phyloP scores from a whole-genome alignment of 768 basidiomycete species.

The Suillus luteus region DNA sequence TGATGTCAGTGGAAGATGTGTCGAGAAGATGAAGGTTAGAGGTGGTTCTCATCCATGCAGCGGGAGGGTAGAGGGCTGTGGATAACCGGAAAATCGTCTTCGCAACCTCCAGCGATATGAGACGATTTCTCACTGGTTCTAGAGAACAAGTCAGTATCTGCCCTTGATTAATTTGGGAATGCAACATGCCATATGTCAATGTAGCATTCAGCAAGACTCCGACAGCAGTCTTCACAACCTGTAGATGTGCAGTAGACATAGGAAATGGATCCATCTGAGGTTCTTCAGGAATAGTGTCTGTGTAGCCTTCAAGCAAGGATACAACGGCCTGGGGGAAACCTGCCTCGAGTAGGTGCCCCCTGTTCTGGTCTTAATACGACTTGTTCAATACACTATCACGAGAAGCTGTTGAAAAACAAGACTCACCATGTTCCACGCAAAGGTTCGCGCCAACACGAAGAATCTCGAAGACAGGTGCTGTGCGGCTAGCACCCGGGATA shows the following conservation, averaged over 20 bases:
- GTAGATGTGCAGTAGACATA: constrained; percentile 63
- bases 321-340: constrained; percentile 69
- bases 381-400: constrained; percentile 14
- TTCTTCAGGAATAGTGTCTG: constrained; percentile 42
- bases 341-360: constrained; percentile 68
- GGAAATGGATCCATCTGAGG: constrained; percentile 45
- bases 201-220: constrained; percentile 80
- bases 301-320: constrained; percentile 68
- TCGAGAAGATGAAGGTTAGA: constrained; percentile 27
- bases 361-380: constrained; percentile 63
- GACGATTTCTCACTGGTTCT: constrained; percentile 73
- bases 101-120: constrained; percentile 70
- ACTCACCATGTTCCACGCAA: constrained; percentile 79
- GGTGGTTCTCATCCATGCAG: constrained; percentile 53
- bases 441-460: constrained; percentile 81
- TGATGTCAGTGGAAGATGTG: constrained; percentile 16
- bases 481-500: constrained; percentile 46
- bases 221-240: constrained; percentile 73
- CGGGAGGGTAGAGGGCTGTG: constrained; percentile 70
- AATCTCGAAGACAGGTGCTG: constrained; percentile 61
- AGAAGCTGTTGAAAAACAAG: constrained; percentile 1
- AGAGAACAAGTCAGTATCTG: constrained; percentile 15
- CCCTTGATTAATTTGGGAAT: constrained; percentile 3
- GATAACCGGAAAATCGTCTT: constrained; percentile 69
- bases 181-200: constrained; percentile 67